These are phyloP conservation scores for Fraxinus quadrangulata DNA, from an alignment of 257 asterid genomes.

Conservation along the genomic window DNA sequence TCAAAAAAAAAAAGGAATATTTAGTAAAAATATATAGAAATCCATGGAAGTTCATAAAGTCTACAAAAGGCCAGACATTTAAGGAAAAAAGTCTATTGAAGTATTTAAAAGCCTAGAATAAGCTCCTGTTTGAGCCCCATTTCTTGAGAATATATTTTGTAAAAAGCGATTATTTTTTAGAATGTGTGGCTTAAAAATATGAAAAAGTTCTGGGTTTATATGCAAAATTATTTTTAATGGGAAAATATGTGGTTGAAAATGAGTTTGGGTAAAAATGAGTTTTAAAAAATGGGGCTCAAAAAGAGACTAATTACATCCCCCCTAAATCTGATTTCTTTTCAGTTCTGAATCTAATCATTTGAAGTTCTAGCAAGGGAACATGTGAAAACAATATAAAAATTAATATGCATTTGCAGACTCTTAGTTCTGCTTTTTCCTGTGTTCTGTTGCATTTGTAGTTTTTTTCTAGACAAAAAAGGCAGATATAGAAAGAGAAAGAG, in stretches of 20 bases:
- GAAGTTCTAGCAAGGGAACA: not conserved
- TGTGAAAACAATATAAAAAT: not conserved
- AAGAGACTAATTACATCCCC: no score
- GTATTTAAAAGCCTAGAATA: not conserved
- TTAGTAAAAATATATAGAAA: not conserved
- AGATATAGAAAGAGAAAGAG: constrained; percentile 7
- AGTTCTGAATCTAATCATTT: not conserved
- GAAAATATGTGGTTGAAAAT: no score
- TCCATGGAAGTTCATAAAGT: not conserved
- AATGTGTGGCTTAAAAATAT: no score
- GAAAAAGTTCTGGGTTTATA: no score
- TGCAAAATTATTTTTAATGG: no score
- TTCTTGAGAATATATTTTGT: no score
- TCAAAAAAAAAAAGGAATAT: not conserved
- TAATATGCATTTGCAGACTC: not conserved
- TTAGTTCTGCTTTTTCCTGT: not conserved
- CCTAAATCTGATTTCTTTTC: no score
- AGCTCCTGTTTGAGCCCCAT: not conserved
- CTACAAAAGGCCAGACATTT: not conserved
- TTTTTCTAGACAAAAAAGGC: not conserved
- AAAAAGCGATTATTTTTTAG: no score
- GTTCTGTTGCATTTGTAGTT: not conserved
- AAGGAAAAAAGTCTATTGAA: not conserved
- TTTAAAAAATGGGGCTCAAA: no score
- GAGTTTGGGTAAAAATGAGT: no score